Percentiles rank a stretch among this genome's conserved stretches.
Conservation (phyloP, 169 alveolate genomes). For the Pseudocohnilembus persalinus region DNA sequence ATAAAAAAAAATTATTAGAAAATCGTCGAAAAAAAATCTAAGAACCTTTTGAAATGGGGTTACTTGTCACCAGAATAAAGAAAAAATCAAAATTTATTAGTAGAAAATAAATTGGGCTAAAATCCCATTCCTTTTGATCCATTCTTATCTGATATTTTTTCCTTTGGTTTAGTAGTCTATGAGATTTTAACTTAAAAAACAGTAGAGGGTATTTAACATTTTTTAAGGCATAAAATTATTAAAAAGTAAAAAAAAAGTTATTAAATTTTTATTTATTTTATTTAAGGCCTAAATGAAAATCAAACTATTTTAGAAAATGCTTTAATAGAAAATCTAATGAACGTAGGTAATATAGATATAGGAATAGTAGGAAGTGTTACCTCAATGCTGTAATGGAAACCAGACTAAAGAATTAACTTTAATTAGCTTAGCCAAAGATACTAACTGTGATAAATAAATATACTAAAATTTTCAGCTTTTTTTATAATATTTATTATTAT, state of each 20-base stretch:
- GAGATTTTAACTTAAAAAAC: not conserved
- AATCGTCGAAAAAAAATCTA: not conserved
- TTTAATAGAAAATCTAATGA: not conserved
- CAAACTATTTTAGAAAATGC: not conserved
- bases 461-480: too few species aligned
- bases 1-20: not conserved
- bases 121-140: not conserved
- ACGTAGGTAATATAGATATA: not conserved
- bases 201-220: not conserved
- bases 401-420: not conserved
- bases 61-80: not conserved
- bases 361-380: not conserved
- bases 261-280: too few species aligned
- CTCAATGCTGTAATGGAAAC: not conserved
- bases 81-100: not conserved
- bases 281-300: not conserved
- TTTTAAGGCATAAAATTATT: too few species aligned
- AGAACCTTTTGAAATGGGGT: not conserved
- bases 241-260: too few species aligned
- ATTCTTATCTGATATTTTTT: not conserved
- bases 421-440: not conserved
- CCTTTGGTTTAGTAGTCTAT: not conserved
- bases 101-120: not conserved
- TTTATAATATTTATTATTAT: too few species aligned
- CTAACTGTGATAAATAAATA: not conserved